These are phyloP conservation scores for Pascua sp. DNA, from an alignment of 1,284 basidiomycete species.

Conservation along the genomic window DNA sequence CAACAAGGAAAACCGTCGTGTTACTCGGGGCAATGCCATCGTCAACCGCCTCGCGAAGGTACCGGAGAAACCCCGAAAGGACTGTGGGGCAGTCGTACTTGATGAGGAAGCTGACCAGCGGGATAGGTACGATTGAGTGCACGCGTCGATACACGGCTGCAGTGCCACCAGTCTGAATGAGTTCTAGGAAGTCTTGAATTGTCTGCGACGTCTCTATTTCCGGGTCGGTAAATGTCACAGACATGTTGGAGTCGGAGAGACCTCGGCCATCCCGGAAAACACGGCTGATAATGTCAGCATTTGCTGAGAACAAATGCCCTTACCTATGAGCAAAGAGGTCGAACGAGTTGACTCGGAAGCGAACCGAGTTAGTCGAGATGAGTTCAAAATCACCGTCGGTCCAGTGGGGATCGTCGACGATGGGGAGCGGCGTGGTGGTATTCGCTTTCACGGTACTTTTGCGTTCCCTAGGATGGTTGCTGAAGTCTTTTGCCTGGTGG, in stretches of 20 bases:
- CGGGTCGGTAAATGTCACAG: neutral
- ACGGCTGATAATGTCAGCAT: neutral
- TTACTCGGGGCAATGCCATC: too few relatives aligned
- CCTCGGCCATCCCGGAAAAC: neutral
- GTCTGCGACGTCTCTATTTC: neutral
- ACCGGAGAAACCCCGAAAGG: too few relatives aligned
- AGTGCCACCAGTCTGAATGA: neutral
- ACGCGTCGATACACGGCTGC: neutral
- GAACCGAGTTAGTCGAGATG: conserved; percentile 1
- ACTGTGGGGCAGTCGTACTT: conserved; percentile 4
- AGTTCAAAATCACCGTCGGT: conserved; percentile 2
- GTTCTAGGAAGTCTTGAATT: neutral
- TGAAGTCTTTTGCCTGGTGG: too few relatives aligned
- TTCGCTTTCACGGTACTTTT: too few relatives aligned
- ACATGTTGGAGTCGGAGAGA: neutral
- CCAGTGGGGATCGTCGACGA: conserved; percentile 3
- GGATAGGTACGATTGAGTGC: neutral
- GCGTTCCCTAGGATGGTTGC: too few relatives aligned
- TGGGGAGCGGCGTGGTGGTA: too few relatives aligned
- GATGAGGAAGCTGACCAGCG: neutral
- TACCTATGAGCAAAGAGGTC: neutral
- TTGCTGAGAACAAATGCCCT: too few relatives aligned
- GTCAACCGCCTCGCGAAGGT: too few relatives aligned
- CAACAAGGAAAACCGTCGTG: too few relatives aligned
- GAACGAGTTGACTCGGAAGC: conserved; percentile 3